phyloP scores from a whole-genome alignment of 768 basidiomycete species.

The Mycena maculata region DNA sequence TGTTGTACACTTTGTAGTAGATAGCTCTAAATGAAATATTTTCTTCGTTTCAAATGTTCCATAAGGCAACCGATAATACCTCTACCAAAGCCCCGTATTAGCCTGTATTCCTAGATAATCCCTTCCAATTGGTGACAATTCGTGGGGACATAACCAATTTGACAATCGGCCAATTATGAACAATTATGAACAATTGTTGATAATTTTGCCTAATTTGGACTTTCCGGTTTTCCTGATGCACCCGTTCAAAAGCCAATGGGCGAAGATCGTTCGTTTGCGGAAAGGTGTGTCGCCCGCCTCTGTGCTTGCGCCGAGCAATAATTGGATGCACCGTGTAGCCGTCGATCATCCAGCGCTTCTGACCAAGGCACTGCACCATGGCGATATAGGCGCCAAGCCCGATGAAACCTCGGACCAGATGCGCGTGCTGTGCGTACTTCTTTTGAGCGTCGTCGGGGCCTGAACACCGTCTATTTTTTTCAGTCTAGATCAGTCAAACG shows the following conservation, averaged over 20 bases:
- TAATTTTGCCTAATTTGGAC: no score
- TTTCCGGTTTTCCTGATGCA: no score
- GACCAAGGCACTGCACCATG: slow-evolving; percentile 17
- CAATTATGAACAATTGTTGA: no score
- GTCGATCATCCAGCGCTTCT: slow-evolving; percentile 22
- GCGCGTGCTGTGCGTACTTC: slow-evolving; percentile 12
- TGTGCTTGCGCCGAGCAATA: neutral
- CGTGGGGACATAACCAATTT: no score
- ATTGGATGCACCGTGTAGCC: slow-evolving; percentile 1
- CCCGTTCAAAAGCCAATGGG: slow-evolving; percentile 19
- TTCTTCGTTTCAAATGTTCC: no score
- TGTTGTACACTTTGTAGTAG: no score
- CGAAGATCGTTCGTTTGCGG: slow-evolving; percentile 19
- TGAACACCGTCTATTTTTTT: neutral
- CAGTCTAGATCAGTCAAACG: slow-evolving; percentile 11
- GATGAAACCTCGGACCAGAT: slow-evolving; percentile 26
- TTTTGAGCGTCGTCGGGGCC: neutral
- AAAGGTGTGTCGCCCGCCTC: slow-evolving; percentile 2
- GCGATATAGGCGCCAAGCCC: slow-evolving; percentile 20
- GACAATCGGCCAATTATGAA: no score
- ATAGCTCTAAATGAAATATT: no score
- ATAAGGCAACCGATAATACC: no score
- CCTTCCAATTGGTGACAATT: no score
- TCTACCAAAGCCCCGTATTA: no score
- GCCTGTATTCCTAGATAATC: no score